Conservation (phyloP, 2,329 filamentous ascomycete species). For the Aureobasidium melanogenum region DNA sequence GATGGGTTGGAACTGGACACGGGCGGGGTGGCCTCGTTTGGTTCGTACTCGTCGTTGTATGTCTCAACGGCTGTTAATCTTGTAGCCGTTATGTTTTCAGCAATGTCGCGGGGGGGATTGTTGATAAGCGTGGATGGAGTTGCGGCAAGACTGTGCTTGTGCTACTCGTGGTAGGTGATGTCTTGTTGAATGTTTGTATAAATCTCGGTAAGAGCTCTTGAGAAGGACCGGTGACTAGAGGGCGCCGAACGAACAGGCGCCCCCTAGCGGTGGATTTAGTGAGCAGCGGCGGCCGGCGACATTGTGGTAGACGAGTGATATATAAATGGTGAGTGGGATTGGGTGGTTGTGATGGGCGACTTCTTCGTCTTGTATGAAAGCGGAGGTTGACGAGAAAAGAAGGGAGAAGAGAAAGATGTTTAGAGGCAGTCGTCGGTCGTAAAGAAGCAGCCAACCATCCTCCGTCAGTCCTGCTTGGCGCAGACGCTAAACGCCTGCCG, state of each 20-base stretch:
- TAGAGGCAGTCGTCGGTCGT: not conserved
- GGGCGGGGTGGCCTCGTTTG: not conserved
- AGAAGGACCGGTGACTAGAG: conserved; percentile 22
- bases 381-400: not conserved
- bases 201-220: conserved; percentile 23
- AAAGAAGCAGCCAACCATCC: not conserved
- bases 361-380: conserved; percentile 15
- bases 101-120: not conserved
- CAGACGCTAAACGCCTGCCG: not conserved
- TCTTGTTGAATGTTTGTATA: conserved; percentile 22
- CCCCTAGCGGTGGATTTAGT: conserved; percentile 28
- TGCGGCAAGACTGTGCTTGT: conserved; percentile 1
- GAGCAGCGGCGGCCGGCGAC: conserved; percentile 26
- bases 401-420: conserved; percentile 5
- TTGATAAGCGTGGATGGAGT: not conserved
- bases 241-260: conserved; percentile 19
- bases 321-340: conserved; percentile 16
- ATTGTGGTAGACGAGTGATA: conserved; percentile 26
- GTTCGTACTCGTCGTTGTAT: conserved; percentile 4
- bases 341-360: conserved; percentile 15
- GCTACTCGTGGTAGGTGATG: conserved; percentile 8
- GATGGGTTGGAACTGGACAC: not conserved
- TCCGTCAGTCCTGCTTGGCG: conserved; percentile 10
- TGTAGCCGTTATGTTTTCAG: not conserved
- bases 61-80: conserved; percentile 6